Base-by-base conservation (phyloP, 73 alveolate genomes). In the Breviolum minutum region DNA sequence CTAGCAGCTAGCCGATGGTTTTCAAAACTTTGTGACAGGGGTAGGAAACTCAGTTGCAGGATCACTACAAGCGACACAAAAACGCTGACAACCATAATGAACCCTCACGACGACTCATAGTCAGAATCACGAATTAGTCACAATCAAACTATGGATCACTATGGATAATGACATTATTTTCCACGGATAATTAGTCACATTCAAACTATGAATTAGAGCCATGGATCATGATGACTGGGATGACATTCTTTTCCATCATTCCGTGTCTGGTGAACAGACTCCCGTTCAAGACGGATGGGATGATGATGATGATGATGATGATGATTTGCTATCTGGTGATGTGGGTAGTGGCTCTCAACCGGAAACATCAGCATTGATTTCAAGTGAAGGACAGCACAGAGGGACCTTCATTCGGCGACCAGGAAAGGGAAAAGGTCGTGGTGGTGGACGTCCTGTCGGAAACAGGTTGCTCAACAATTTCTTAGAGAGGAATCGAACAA, bases 401-500 rank as follows among this genome's bases (percentile, higher is more conserved):
- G 87, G 13, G 30, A 27, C 2, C 63, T 10, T 24, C 11, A 13
- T 77, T 16, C 2, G 87, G 11, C 7, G 63, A 22, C 61, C 61
- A n/a, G 87, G 87, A 9, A 77, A 77, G 63, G 87, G 87, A n/a
- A 77, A 77, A 30, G 87, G 87, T 77, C 87, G 87, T 77, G 87
- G 87, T 77, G 87, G 87, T 8, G 87, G 87, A 9, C 14, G 87
- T 9, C 87, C 87, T 27, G 63, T 10, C 0, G 87, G 87, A 8
- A n/a, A 63, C 87, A 77, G 24, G 30, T 10, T n/a, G 13, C 30
- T 8, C 24, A 24, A 63, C 11, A 6, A 2, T 8, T 29, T 13
- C 63, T 8, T 9, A 22, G 24, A 77, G 10, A 3, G 26, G 10
- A 13, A 71, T 11, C 87, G 6, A n/a, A 9, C n/a, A 63, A 14